Conservation (phyloP, 2,329 filamentous ascomycete genomes). For the Pseudogymnoascus sp. region DNA sequence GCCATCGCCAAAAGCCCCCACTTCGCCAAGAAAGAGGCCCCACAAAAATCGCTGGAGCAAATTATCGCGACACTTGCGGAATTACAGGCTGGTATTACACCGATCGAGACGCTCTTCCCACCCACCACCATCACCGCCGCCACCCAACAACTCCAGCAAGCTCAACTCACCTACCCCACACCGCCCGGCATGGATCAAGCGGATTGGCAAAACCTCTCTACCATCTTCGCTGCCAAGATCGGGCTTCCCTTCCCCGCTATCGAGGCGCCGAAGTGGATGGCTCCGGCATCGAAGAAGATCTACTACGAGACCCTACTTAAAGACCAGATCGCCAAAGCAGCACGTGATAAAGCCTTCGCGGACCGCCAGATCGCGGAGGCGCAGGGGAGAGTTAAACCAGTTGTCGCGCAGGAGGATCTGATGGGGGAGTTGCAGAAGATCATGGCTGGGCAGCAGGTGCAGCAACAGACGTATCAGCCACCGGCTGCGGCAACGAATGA, state of each 20-base stretch:
- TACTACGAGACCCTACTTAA: not conserved
- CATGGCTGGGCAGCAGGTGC: not conserved
- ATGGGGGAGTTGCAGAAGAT: not conserved
- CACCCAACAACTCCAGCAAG: not conserved
- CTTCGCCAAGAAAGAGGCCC: not conserved
- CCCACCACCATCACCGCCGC: not conserved
- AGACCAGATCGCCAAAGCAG: slow-evolving; percentile 30
- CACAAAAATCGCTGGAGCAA: not conserved
- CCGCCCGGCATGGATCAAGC: slow-evolving; percentile 15
- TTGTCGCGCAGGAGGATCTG: not conserved
- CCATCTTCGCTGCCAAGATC: slow-evolving; percentile 30
- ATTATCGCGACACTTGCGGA: not conserved
- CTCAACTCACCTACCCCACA: not conserved
- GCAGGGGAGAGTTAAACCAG: not conserved
- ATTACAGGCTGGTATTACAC: not conserved
- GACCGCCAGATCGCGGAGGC: slow-evolving; percentile 25
- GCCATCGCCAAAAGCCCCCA: not conserved
- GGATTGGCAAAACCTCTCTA: slow-evolving; percentile 17
- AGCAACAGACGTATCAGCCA: not conserved
- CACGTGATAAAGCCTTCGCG: slow-evolving; percentile 32
- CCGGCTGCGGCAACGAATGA: not conserved
- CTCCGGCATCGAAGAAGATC: not conserved
- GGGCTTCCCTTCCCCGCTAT: slow-evolving; percentile 41
- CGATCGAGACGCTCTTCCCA: not conserved
- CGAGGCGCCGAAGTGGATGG: slow-evolving; percentile 45